Conservation (phyloP, 139 green algal species). For the Volvox reticuliferus region DNA sequence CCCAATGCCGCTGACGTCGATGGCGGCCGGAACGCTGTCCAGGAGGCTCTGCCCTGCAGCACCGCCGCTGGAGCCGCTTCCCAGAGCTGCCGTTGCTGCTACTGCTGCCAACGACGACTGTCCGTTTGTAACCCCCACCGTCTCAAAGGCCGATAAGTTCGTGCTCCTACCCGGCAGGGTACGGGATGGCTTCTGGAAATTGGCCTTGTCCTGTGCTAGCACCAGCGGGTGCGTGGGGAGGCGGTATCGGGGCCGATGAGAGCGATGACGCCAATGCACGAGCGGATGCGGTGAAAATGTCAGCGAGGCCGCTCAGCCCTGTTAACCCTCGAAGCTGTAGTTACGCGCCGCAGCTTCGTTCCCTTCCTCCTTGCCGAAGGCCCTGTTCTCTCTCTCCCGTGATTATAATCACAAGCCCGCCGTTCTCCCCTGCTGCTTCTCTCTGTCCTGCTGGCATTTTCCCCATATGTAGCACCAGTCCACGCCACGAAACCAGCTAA, state of each 20-base stretch:
- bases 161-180: constrained; percentile 13
- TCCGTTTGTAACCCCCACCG: neutral
- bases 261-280: neutral
- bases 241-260: neutral
- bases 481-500: too few species aligned
- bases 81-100: neutral
- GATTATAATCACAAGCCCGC: too few species aligned
- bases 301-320: too few species aligned
- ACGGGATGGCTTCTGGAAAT: constrained; percentile 41
- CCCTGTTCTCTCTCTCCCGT: too few species aligned
- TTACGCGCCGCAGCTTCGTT: too few species aligned
- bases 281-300: too few species aligned
- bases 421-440: neutral
- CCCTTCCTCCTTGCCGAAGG: too few species aligned
- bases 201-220: constrained; percentile 59
- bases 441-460: neutral
- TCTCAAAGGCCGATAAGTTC: constrained; percentile 47
- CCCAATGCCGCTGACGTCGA: constrained; percentile 62
- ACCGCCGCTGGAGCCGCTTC: neutral
- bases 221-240: neutral
- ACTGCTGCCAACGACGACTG: neutral
- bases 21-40: constrained; percentile 52
- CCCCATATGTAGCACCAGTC: too few species aligned
- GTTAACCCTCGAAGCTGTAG: too few species aligned
- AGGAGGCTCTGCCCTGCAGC: constrained; percentile 17